Conservation (phyloP, 371 early-diverging fungal genomes). For the Actinomucor elegans region DNA sequence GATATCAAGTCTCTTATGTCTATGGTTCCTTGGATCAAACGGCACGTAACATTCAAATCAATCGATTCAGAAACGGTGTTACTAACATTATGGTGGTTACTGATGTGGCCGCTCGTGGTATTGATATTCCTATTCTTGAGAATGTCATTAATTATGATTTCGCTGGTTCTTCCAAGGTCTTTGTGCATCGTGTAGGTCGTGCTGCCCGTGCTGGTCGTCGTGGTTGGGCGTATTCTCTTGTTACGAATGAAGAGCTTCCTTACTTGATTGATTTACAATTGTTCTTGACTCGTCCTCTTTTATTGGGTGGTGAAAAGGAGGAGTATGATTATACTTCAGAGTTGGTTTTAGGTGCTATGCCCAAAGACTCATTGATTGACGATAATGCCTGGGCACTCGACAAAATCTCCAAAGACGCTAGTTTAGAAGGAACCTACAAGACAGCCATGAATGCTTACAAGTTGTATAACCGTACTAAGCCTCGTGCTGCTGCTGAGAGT, state of each 20-base stretch:
- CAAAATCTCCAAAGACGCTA: slow-evolving; percentile 59
- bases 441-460: slow-evolving; percentile 84
- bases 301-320: slow-evolving; percentile 57
- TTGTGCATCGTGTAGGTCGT: slow-evolving; percentile 99
- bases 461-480: slow-evolving; percentile 80
- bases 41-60: slow-evolving; percentile 86
- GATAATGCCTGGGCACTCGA: slow-evolving; percentile 75
- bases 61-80: slow-evolving; percentile 77
- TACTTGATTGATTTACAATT: slow-evolving; percentile 91
- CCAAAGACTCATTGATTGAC: slow-evolving; percentile 61
- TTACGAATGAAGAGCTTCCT: slow-evolving; percentile 89
- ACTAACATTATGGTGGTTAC: slow-evolving; percentile 92
- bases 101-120: slow-evolving; percentile 99
- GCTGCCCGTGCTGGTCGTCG: slow-evolving; percentile 94
- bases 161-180: slow-evolving; percentile 89
- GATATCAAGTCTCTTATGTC: slow-evolving; percentile 81
- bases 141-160: slow-evolving; percentile 98
- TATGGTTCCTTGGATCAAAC: slow-evolving; percentile 95
- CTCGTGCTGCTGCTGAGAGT: slow-evolving; percentile 81
- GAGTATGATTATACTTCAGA: slow-evolving; percentile 77
- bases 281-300: slow-evolving; percentile 78
- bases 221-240: slow-evolving; percentile 92
- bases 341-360: slow-evolving; percentile 80
- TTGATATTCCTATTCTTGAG: slow-evolving; percentile 97
- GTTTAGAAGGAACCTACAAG: slow-evolving; percentile 62